These are phyloP conservation scores for Termitomyces sp. DNA, from an alignment of 768 basidiomycete species.

Conservation along the genomic window DNA sequence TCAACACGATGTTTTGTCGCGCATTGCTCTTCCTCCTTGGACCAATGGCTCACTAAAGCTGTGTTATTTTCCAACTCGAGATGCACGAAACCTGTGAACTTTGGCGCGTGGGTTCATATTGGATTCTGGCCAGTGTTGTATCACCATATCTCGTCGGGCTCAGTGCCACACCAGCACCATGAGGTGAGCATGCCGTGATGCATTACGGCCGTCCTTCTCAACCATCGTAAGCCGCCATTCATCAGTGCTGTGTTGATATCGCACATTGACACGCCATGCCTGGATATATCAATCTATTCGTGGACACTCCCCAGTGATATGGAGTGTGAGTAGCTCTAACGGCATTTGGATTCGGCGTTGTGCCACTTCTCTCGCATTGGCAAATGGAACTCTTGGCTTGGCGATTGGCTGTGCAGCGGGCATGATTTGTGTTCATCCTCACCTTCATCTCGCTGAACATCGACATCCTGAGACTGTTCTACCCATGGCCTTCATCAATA, in stretches of 20 bases:
- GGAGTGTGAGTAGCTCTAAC: background rate
- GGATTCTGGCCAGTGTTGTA: too few species aligned
- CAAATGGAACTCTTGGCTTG: background rate
- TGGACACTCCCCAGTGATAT: background rate
- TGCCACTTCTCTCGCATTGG: background rate
- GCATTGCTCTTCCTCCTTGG: background rate
- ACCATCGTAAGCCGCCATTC: background rate
- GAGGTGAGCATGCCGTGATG: background rate
- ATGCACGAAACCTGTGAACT: background rate
- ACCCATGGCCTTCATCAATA: background rate
- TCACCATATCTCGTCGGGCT: too few species aligned
- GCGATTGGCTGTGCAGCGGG: background rate
- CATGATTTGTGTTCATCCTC: background rate
- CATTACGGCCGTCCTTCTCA: background rate
- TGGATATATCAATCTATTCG: background rate
- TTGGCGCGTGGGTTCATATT: background rate
- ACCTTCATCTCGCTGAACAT: background rate
- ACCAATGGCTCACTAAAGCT: too few species aligned
- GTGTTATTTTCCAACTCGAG: background rate
- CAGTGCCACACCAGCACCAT: background rate
- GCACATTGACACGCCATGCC: background rate
- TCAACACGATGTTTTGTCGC: background rate
- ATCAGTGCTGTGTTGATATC: background rate
- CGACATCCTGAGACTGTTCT: background rate
- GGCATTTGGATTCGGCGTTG: background rate